Evolutionary conservation across 2,329 filamentous ascomycete species (phyloP), one percentile per base, ranked within the genome.

Genomic region (Fusarium succisae): DNA sequence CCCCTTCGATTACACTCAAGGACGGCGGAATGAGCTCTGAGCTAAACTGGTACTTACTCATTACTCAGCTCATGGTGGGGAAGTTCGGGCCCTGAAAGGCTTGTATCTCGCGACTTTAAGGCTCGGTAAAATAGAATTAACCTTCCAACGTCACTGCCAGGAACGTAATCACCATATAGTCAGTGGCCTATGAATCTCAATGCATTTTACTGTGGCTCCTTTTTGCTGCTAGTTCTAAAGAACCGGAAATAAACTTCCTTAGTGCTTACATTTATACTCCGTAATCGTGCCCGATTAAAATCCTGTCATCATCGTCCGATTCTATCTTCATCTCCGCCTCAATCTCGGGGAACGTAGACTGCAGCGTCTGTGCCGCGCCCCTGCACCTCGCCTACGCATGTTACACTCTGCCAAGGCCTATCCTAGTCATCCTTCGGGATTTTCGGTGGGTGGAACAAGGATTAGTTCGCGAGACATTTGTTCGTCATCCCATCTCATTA

Each of bases 71-170:
- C 32, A 1, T 8, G 32, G 14, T 17, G 32, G 32, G 15, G 32
- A 35, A 35, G 15, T 35, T 35, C 8, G 15, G 15, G 32, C 3
- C 14, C 8, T 4, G 32, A 35, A 8, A 17, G 32, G 8, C 32
- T 35, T 17, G 1, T 17, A 17, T 35, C 32, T 35, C 14, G 32
- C 32, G 32, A 35, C 32, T 8, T 35, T 0, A 17, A 35, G 32
- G 8, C 8, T 35, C 7, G 14, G 1, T 3, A 1, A 15, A 35
- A 15, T 35, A 9, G 14, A 35, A 35, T 35, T 1, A 9, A 35
- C 8, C 32, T 1, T 17, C 1, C 3, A 15, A 35, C 1, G 1
- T 8, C 15, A 35, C 15, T 35, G 3, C 15, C 14, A 7, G 7
- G 14, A 35, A 35, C 32, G 32, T 4, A 17, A 17, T 35, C 3